Evolutionary conservation across 495 filamentous ascomycete species (phyloP), one percentile per base, ranked within the genome.

Genomic region (Penicillium lagena): DNA sequence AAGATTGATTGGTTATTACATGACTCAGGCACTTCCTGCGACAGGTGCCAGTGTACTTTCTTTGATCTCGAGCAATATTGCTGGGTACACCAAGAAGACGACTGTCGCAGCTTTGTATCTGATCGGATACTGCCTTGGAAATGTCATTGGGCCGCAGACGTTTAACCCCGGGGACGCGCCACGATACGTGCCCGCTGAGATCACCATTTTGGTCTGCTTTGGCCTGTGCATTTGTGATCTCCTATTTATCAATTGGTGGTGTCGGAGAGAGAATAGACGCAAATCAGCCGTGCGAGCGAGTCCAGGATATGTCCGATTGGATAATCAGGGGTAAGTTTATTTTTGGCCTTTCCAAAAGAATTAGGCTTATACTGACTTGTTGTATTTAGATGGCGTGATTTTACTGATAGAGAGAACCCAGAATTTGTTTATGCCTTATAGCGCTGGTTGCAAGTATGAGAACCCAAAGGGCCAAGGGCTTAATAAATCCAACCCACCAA

Each of bases 41-140:
- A 27, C 55, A 72, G 58, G 60, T 12, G 52, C 60, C 1, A 54
- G 56, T 4, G 39, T 65, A 9, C 35, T 64, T 39, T 74, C 75
- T 6, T 63, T 83, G 31, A 76, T 82, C 30, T 70, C 70, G 0
- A 75, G 70, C 15, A 85, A 86, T 43, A 72, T 85, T 2, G 77
- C 81, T 2, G 80, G 82, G 22, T 85, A 82, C 57, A 85, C 82
- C 4, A 85, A 85, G 64, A 85, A 85, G 60, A 85, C 81, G 0
- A 85, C 81, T 0, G 76, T 83, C 6, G 80, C 80, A 1, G 81
- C 80, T 1, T 60, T 87, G 43, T 84, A 81, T 46, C 59, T 87
- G 9, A 78, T 83, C 33, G 71, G 66, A 1, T 84, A 82, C 42
- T 82, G 78, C 43, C 67, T 67, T 12, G 22, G 22, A n/a, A 40